A percentile compares a stretch with the other conserved stretches of the same genome.
Conservation (phyloP, 148 eudicot genomes). For the Persicaria tinctoria region DNA sequence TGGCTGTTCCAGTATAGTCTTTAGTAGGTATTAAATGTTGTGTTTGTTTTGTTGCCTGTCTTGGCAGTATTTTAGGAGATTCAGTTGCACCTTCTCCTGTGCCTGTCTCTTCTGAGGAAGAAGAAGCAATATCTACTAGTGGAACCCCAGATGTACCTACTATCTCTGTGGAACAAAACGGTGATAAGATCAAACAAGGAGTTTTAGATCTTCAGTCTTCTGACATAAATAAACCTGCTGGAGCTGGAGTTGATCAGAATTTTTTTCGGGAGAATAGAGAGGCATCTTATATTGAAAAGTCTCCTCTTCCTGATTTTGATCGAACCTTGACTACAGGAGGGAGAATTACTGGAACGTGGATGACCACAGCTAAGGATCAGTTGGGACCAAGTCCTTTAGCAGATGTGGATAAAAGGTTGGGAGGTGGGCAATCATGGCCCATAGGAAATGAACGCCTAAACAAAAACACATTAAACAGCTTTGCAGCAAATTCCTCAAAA, state of each 20-base stretch:
- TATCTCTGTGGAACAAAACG: constrained; percentile 18
- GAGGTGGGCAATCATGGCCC: constrained; percentile 15
- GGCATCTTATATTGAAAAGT: constrained; percentile 12
- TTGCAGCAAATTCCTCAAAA: constrained; percentile 14
- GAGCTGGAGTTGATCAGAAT: constrained; percentile 22
- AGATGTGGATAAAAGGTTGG: constrained; percentile 16
- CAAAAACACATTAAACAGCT: constrained; percentile 20
- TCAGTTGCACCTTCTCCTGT: constrained; percentile 23
- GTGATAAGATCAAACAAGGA: constrained; percentile 21
- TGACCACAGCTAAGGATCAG: constrained; percentile 6
- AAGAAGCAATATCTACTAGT: constrained; percentile 27
- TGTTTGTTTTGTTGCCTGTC: background rate
- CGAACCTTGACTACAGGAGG: background rate
- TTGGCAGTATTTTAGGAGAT: constrained; percentile 42
- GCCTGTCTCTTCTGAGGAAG: constrained; percentile 32
- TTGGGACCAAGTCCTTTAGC: constrained; percentile 12
- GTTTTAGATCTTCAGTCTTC: constrained; percentile 14
- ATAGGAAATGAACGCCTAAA: constrained; percentile 19
- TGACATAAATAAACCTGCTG: constrained; percentile 23
- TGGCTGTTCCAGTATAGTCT: background rate
- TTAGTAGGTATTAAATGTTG: background rate
- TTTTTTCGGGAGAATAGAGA: constrained; percentile 19
- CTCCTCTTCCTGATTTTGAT: constrained; percentile 12
- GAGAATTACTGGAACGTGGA: constrained; percentile 1
- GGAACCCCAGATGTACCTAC: constrained; percentile 19